Conservation (phyloP, 371 early-diverging fungal genomes). For the Mortierella sp. region DNA sequence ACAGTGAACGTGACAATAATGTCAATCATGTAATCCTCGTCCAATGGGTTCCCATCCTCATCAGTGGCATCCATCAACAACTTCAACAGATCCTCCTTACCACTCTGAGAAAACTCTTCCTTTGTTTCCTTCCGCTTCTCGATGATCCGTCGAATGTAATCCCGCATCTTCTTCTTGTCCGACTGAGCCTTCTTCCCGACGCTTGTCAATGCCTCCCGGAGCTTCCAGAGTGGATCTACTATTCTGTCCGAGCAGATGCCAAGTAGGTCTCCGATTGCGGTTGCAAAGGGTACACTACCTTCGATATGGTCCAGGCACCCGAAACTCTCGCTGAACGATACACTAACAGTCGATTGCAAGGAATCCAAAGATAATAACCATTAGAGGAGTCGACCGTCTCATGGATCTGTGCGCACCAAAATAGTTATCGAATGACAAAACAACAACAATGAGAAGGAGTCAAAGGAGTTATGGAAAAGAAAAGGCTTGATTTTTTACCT, state of each 20-base stretch:
- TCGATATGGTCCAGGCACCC: slow-evolving; percentile 29
- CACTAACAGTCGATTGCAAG: background rate
- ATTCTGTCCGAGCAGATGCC: slow-evolving; percentile 10
- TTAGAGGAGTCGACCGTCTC: too few relatives aligned
- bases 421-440: background rate
- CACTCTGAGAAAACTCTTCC: slow-evolving; percentile 17
- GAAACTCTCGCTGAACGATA: slow-evolving; percentile 29
- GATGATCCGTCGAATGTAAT: slow-evolving; percentile 10
- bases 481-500: slow-evolving; percentile 48
- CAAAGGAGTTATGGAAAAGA: background rate
- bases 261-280: slow-evolving; percentile 4
- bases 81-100: slow-evolving; percentile 65
- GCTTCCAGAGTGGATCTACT: slow-evolving; percentile 18
- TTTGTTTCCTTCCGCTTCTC: slow-evolving; percentile 20
- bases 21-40: slow-evolving; percentile 66
- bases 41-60: slow-evolving; percentile 59
- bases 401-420: too few relatives aligned
- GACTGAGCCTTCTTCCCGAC: background rate
- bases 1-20: slow-evolving; percentile 72
- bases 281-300: slow-evolving; percentile 3
- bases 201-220: slow-evolving; percentile 21
- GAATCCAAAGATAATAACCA: too few relatives aligned
- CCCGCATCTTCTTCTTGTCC: background rate
- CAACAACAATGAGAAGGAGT: too few relatives aligned
- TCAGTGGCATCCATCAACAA: slow-evolving; percentile 68